Evolutionary conservation across 2,329 filamentous ascomycete genomes (phyloP).

Genomic region (Aspergillus novofumigatus): DNA sequence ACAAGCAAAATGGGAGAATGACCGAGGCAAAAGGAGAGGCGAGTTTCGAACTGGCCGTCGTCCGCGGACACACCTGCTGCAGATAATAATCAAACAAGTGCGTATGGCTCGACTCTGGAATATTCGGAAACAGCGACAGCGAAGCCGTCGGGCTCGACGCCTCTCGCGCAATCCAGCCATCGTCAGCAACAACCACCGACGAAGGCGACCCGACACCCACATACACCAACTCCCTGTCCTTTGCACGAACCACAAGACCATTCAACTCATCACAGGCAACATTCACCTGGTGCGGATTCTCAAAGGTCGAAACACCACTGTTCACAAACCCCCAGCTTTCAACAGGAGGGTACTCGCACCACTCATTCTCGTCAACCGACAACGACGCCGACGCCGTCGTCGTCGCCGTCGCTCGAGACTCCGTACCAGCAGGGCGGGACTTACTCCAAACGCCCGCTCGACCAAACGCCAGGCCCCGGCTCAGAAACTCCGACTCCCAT

Average conservation of each 20-base stretch:
- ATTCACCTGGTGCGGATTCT: conserved; percentile 22
- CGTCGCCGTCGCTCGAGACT: conserved; percentile 14
- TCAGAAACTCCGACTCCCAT: conserved; percentile 39
- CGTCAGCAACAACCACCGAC: not conserved
- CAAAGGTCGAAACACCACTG: conserved; percentile 26
- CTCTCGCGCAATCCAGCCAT: not conserved
- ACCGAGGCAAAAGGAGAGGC: conserved; percentile 39
- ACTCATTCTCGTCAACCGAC: conserved; percentile 20
- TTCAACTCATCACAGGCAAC: conserved; percentile 22
- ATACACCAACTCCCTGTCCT: not conserved
- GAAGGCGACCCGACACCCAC: conserved; percentile 1
- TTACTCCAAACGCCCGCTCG: conserved; percentile 42
- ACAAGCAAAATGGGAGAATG: conserved; percentile 36
- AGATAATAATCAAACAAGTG: conserved; percentile 40
- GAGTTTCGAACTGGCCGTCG: conserved; percentile 32
- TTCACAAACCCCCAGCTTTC: conserved; percentile 32
- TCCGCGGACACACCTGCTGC: conserved; percentile 38
- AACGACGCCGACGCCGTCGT: conserved; percentile 12
- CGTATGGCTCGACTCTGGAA: conserved; percentile 25
- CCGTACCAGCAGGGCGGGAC: conserved; percentile 15
- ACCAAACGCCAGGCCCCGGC: conserved; percentile 41
- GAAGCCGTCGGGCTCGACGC: conserved; percentile 9
- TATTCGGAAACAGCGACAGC: conserved; percentile 27
- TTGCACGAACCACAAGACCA: conserved; percentile 9
- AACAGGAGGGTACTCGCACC: conserved; percentile 25